Evolutionary conservation across 345 rosid genomes (phyloP), one percentile per base, ranked within the genome.

Genomic region (Arabidopsis arenosa): DNA sequence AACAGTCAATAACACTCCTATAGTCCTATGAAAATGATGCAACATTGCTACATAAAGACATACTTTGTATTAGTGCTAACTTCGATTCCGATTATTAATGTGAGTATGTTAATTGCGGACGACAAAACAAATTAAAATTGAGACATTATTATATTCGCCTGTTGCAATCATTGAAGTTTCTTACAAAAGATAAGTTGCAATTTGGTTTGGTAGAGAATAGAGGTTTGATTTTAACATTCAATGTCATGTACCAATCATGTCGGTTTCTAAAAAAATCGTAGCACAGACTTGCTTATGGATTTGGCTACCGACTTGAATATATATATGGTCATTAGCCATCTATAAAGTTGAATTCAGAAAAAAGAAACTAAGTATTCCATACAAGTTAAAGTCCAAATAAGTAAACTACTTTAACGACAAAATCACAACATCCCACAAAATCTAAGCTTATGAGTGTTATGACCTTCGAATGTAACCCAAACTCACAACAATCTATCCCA

Each of bases 161-260:
- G 41, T 15, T 9, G 48, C 65, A 39, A 39, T 60, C 17, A 39
- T 2, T 39, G 48, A 60, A 18, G 48, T 59, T 59, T 36, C 63
- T 36, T 36, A 7, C 5, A 9, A 11, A 13, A 32, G 37, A 55
- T 30, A 13, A 2, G 61, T 58, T 0, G 10, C 63, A 58, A 35
- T 58, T 35, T 15, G 43, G 43, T 35, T 57, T 4, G 41, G 60
- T 28, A 30, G 35, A 13, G 13, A 4, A 36, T 28, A 30, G 35
- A 13, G 13, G 2, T 33, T 15, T 58, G 44, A 36, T 15, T 58
- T 36, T 4, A 35, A 15, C 63, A 58, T 36, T 58, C 28, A 36
- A 36, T 17, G 36, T 35, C 43, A 58, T 15, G 63, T 35, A 15
- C 44, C 43, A 58, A 37, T 59, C 64, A 59, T 59, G 64, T 36